Conservation (phyloP, 169 alveolate species). For the Fabrea salina region DNA sequence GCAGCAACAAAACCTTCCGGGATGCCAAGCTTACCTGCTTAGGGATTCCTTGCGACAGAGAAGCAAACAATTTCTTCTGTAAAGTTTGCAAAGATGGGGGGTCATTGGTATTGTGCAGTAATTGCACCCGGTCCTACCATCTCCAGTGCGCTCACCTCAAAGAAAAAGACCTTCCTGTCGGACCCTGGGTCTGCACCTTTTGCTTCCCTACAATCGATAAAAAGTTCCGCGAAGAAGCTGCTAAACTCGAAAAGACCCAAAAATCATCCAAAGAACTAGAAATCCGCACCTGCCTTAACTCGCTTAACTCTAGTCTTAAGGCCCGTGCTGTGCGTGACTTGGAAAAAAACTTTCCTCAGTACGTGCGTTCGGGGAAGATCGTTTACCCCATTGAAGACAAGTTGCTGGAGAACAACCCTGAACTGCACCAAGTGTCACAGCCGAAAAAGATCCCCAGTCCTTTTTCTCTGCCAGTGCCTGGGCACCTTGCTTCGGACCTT, state of each 20-base stretch:
- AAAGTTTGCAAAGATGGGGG: conserved; percentile 28
- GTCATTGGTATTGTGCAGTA: background rate
- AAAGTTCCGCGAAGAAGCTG: background rate
- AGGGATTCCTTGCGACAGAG: background rate
- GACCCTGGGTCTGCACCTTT: conserved; percentile 25
- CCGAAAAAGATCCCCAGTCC: background rate
- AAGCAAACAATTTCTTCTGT: conserved; percentile 2
- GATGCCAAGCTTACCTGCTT: background rate
- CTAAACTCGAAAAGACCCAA: background rate
- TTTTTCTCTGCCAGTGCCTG: background rate
- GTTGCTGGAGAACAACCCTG: background rate
- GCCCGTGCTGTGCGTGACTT: background rate
- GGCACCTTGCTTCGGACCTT: background rate
- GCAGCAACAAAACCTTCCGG: background rate
- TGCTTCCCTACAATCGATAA: background rate
- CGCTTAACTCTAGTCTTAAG: background rate
- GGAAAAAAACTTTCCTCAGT: conserved; percentile 22
- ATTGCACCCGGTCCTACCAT: conserved; percentile 20
- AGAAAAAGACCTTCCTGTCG: conserved; percentile 18
- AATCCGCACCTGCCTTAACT: background rate
- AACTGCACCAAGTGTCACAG: background rate
- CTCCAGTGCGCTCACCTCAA: background rate
- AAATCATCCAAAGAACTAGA: background rate
- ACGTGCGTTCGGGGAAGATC: background rate
- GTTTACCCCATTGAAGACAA: conserved; percentile 30